These are phyloP conservation scores for Cladorrhinum sp. DNA, from an alignment of 2,329 filamentous ascomycete genomes.

Conservation along the genomic window DNA sequence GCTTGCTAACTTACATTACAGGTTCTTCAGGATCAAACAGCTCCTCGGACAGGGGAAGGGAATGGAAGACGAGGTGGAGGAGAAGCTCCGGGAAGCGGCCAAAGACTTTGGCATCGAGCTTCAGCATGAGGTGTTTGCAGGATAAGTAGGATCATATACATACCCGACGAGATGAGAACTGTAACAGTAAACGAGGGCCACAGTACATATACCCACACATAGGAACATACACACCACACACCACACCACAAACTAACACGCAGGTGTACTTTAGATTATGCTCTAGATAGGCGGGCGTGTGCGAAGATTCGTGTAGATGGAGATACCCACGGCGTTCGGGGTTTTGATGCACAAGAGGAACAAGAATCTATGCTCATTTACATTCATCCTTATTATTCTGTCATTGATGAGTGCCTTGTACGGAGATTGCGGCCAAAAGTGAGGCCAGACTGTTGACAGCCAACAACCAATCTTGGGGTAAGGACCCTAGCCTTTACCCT, in stretches of 20 bases:
- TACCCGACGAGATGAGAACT: constrained; percentile 2
- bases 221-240: neutral
- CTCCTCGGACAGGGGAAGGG: constrained; percentile 72
- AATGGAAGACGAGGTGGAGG: constrained; percentile 93
- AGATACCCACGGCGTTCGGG: constrained; percentile 4
- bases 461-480: no score
- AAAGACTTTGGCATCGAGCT: constrained; percentile 90
- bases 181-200: neutral
- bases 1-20: neutral
- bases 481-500: no score
- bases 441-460: no score
- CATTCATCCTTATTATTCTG: no score
- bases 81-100: constrained; percentile 80
- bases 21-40: constrained; percentile 71
- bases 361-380: no score
- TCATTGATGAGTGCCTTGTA: no score
- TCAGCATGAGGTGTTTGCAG: constrained; percentile 84
- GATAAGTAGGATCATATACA: constrained; percentile 45
- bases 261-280: neutral
- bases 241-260: neutral
- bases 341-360: neutral
- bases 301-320: no score
- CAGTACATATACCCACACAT: neutral
- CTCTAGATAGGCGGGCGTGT: neutral
- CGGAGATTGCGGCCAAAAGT: no score